phyloP scores from a whole-genome alignment of 441 rosid genomes.

The Heliophila coronopifolia region DNA sequence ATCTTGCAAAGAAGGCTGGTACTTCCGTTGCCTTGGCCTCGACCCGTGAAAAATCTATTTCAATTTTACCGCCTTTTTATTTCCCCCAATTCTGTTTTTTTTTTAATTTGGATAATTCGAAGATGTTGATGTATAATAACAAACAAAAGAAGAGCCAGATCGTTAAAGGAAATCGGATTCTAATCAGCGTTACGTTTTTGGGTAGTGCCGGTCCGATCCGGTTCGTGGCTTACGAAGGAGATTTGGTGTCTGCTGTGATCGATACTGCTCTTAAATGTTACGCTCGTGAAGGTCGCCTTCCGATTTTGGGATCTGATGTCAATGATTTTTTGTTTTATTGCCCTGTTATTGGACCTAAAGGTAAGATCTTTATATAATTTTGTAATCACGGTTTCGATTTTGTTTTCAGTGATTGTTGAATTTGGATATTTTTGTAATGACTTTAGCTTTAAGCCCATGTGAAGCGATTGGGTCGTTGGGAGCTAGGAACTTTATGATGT shows the following conservation, averaged over 20 bases:
- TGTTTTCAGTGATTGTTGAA: not conserved
- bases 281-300: constrained; percentile 91
- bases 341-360: constrained; percentile 53
- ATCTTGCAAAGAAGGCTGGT: constrained; percentile 98
- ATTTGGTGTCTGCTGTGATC: constrained; percentile 64
- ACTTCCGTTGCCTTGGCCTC: constrained; percentile 90
- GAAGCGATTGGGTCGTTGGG: constrained; percentile 73
- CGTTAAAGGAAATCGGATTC: constrained; percentile 58
- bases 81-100: not conserved
- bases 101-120: not conserved
- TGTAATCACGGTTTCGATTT: not conserved
- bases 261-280: constrained; percentile 74
- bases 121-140: constrained; percentile 63
- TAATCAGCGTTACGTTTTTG: constrained; percentile 69
- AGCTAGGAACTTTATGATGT: constrained; percentile 68
- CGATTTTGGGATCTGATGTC: constrained; percentile 71
- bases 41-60: constrained; percentile 51
- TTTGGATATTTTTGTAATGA: constrained; percentile 5
- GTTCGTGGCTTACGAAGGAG: constrained; percentile 66
- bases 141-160: constrained; percentile 71
- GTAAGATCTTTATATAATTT: constrained; percentile 19
- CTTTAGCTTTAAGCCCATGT: constrained; percentile 66
- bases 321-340: constrained; percentile 70
- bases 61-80: no score
- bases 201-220: constrained; percentile 98